Conservation (phyloP, 2,329 filamentous ascomycete genomes). For the Botryotinia calthae region DNA sequence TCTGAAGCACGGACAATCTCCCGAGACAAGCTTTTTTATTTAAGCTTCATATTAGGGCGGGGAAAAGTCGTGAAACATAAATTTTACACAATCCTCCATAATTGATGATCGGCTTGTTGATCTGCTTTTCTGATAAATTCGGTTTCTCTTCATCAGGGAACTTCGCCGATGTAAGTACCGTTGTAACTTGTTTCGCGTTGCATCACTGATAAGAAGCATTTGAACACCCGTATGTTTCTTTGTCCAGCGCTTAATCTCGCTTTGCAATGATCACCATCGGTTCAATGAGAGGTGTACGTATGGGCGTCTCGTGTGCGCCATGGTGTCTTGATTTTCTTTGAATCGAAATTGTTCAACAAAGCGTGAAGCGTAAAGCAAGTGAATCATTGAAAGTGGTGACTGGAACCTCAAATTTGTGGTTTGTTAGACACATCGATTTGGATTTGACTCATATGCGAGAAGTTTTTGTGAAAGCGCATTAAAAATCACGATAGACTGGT, state of each 20-base stretch:
- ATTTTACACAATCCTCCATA: neutral
- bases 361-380: neutral
- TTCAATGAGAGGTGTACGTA: neutral
- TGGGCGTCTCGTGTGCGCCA: neutral
- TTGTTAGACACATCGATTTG: neutral
- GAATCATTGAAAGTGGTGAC: neutral
- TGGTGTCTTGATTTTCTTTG: neutral
- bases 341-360: neutral
- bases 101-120: neutral
- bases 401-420: neutral
- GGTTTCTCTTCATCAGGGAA: neutral
- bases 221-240: neutral
- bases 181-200: neutral
- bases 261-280: neutral
- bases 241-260: neutral
- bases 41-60: slow-evolving; percentile 1
- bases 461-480: neutral
- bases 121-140: neutral
- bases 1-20: neutral
- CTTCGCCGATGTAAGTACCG: too few relatives aligned
- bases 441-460: neutral
- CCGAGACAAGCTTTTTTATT: neutral
- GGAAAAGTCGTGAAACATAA: neutral
- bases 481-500: neutral
- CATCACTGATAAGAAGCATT: neutral